Base-by-base conservation (phyloP, 768 basidiomycete species). In the Termitomyces sp. region DNA sequence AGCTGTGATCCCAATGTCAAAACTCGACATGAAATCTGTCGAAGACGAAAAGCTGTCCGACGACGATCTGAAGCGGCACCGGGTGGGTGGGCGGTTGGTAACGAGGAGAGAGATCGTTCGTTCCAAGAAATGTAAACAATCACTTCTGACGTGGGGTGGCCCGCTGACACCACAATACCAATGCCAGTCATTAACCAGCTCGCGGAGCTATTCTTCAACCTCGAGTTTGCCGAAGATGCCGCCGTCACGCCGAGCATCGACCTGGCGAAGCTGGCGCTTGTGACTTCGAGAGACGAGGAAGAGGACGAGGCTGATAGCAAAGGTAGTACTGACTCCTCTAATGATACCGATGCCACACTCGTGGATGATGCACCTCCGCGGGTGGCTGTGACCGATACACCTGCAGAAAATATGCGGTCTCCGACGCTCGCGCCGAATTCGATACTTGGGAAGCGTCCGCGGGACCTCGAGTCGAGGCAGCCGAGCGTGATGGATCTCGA, bases 201-300 rank as follows among this genome's bases (percentile, higher is more conserved):
- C 13, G 88, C 89, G 8, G 81, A 83, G 14, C 79, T 97, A 3
- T 97, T 95, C 74, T 82, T 78, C 70, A 77, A 88, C 55, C 79
- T 97, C 40, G 88, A 93, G 64, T 83, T 81, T 62, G 80, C 82
- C 57, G 81, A 86, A 48, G 71, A 76, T 2, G 73, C 85, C 5
- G 80, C 93, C 14, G 85, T 97, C 18, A 93, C 91, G 0, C 94
- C 94, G 0, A 87, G 86, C 3, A 74, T 92, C 48, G 92, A 96
- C 65, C 79, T 97, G 20, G 94, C 94, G 7, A 94, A 97, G 68
- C 82, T 96, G 23, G 95, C 94, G 0, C 82, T 97, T 20, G 88
- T 95, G 36, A 94, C 94, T 5, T 89, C 91, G 3, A 85, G 91
- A 67, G 93, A 95, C 61, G 94, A 95, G 70, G 89, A 92, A 71